Evolutionary conservation across 2,329 filamentous ascomycete genomes (phyloP), one percentile per base, ranked within the genome.

Genomic region (Neurospora sp.): DNA sequence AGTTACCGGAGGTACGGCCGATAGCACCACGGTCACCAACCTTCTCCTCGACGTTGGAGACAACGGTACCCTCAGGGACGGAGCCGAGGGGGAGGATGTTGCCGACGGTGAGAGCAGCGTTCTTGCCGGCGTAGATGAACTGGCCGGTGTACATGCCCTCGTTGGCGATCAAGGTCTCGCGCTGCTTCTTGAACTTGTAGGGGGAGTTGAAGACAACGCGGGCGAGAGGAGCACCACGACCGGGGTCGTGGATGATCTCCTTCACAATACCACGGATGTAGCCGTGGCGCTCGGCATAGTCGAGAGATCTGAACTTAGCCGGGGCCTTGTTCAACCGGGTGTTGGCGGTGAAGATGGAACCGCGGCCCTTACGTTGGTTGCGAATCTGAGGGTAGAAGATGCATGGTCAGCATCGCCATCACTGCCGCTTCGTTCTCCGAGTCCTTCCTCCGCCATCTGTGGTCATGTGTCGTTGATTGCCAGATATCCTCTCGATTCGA

Each of bases 131-230:
- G 86, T 99, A 99, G 91, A 99, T 93, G 89, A 99, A 99, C 86
- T 99, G 96, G 83, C 96, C 96, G 77, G 96, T 97, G 92, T 98
- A 99, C 94, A 98, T 97, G 87, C 96, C 96, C 89, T 98, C 96
- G 87, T 98, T 99, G 85, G 96, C 96, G 82, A 99, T 99, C 91
- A 99, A 97, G 78, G 96, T 99, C 91, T 99, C 94, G 84, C 91
- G 95, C 83, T 93, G 87, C 83, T 94, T 91, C 91, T 97, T 97
- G 92, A 92, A 98, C 85, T 90, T 89, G 91, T 99, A 99, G 80
- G 96, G 93, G 85, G 97, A 92, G 80, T 96, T 94, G 92, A 99
- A 99, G 79, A 89, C 86, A 81, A 99, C 94, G 85, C 92, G 93
- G 83, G 96, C 96, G 81, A 99, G 92, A 79, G 96, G 96, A 84